Base-by-base conservation (phyloP, 2,329 filamentous ascomycete genomes). In the Talaromyces sp. region DNA sequence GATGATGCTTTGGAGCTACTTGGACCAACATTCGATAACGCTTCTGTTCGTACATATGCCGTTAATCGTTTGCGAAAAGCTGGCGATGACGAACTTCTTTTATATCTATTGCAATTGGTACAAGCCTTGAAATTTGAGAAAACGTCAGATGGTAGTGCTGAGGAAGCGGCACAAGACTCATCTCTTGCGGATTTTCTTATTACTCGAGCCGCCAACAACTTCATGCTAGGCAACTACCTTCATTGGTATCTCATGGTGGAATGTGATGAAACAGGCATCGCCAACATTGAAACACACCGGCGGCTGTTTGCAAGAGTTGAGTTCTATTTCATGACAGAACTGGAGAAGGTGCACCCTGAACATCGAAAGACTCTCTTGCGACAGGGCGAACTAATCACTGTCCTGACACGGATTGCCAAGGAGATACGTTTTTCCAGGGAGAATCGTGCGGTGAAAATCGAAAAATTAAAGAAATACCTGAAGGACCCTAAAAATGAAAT, bases 171-270 rank as follows among this genome's bases (percentile, higher is more conserved):
- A 0, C 83, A 85, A 53, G 89, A 94, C 67, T 96, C 92, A 0
- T 96, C 92, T 0, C 80, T 99, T 6, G 93, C 92, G 2, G 86
- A 85, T 26, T 99, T 99, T 70, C 81, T 99, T 3, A 94, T 99
- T 59, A 86, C 89, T 1, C 85, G 94, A 38, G 95, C 94, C 3
- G 89, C 90, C 14, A 86, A 88, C 63, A 97, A 96, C 70, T 90
- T 97, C 69, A 88, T 89, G 62, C 83, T 99, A 1, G 94, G 93
- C 31, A 99, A 96, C 72, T 96, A 95, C 75, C 85, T 99, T 58
- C 91, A 97, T 73, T 99, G 94, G 94, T 99, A 97, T 74, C 82
- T 99, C 2, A 97, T 97, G 87, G 94, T 99, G 1, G 95, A 99
- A 76, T 95, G 92, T 66, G 91, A 95, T 67, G 93, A 97, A 72